Evolutionary conservation across 2,329 filamentous ascomycete species (phyloP), one percentile per base, ranked within the genome.

Genomic region (Alternaria consortialis): DNA sequence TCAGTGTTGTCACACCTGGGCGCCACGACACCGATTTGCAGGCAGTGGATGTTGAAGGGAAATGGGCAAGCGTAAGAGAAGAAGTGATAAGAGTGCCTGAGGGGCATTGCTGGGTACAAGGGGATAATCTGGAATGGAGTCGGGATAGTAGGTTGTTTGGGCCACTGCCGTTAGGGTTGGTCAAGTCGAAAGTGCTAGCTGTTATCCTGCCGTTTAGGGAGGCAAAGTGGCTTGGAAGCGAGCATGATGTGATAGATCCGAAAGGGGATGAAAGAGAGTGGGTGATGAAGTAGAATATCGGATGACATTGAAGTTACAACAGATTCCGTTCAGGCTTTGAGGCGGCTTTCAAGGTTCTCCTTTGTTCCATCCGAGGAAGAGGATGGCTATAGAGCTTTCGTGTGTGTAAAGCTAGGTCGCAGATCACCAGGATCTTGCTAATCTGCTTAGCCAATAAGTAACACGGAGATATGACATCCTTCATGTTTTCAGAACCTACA

Each of bases 91-190:
- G 91, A 84, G 91, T 99, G 15, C 95, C 95, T 0, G 84, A 91
- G 74, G 95, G 95, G 1, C 95, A 99, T 82, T 96, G 93, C 72
- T 98, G 93, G 88, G 83, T 97, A 7, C 87, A 89, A 3, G 95
- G 95, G 3, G 95, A 99, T 79, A 98, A 98, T 78, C 75, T 97
- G 63, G 84, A 88, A 3, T 90, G 87, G 72, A 97, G 93, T 25
- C 84, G 92, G 66, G 95, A 99, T 81, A 97, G 93, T 43, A 88
- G 95, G 63, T 84, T 89, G 40, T 97, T 91, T 80, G 95, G 95
- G 0, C 93, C 95, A 0, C 77, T 99, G 29, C 95, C 95, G 0
- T 81, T 99, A 74, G 94, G 88, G 2, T 81, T 99, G 65, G 87
- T 99, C 44, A 89, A 86, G 70, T 93, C 93, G 47, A 98, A 97